Conservation (phyloP, 805 yeast species). For the Zygotorulaspora chibaensis region DNA sequence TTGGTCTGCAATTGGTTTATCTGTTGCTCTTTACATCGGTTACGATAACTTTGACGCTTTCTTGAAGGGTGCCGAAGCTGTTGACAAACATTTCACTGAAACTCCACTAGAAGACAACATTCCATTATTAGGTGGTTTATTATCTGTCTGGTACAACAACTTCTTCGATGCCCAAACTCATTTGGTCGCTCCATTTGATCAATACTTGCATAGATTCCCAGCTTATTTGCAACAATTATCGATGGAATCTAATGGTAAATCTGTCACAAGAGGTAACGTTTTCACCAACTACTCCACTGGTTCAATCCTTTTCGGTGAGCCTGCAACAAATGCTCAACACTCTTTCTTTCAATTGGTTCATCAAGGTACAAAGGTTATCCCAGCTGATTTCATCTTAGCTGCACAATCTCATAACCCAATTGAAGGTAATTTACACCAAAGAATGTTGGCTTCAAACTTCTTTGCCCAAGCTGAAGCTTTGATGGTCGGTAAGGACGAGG, state of each 20-base stretch:
- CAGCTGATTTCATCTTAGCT: slow-evolving; percentile 93
- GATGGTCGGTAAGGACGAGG: slow-evolving; percentile 90
- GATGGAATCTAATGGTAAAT: slow-evolving; percentile 99
- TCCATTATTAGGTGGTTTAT: slow-evolving; percentile 87
- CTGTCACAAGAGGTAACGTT: slow-evolving; percentile 87
- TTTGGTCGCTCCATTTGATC: slow-evolving; percentile 97
- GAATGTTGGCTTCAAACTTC: slow-evolving; percentile 98
- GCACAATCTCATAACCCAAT: slow-evolving; percentile 98
- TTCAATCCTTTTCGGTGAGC: slow-evolving; percentile 94
- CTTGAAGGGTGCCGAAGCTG: slow-evolving; percentile 96
- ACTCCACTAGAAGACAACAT: slow-evolving; percentile 89
- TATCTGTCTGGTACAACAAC: slow-evolving; percentile 98
- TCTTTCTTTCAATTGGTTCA: slow-evolving; percentile 99
- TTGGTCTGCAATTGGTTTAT: slow-evolving; percentile 97
- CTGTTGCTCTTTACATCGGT: slow-evolving; percentile 93
- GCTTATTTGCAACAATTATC: slow-evolving; percentile 98
- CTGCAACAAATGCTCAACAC: slow-evolving; percentile 98
- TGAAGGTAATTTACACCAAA: slow-evolving; percentile 89
- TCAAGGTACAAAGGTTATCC: slow-evolving; percentile 97
- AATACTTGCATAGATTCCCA: slow-evolving; percentile 98
- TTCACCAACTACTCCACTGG: slow-evolving; percentile 96
- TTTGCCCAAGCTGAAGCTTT: slow-evolving; percentile 98
- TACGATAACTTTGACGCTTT: slow-evolving; percentile 88
- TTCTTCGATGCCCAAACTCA: slow-evolving; percentile 98
- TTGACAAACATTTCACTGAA: slow-evolving; percentile 82